A percentile compares a stretch with the other conserved stretches of the same genome.
Evolutionary conservation across 2,329 filamentous ascomycete species (phyloP).

Genomic region (Hymenoscyphus albidus): DNA sequence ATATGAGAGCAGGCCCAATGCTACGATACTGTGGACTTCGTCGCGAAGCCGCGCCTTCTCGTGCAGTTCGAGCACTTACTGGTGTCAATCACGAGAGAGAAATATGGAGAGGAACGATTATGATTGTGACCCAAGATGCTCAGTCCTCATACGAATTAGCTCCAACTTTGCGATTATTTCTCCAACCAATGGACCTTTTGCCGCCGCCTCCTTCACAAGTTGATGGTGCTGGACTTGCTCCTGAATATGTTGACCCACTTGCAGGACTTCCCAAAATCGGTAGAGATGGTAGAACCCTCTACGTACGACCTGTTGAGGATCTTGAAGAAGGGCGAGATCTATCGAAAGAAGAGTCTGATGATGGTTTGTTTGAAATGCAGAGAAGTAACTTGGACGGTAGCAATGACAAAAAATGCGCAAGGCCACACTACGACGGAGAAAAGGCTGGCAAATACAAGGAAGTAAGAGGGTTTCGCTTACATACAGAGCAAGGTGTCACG

Average conservation of each 20-base stretch:
- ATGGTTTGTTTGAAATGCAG: conserved; percentile 74
- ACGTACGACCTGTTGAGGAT: conserved; percentile 84
- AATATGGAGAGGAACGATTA: conserved; percentile 87
- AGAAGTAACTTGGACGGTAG: conserved; percentile 51
- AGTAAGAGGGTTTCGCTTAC: conserved; percentile 75
- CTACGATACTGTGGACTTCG: conserved; percentile 85
- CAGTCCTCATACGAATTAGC: conserved; percentile 77
- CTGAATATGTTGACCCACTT: conserved; percentile 85
- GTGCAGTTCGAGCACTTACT: conserved; percentile 34
- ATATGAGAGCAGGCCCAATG: conserved; percentile 85
- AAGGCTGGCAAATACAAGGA: conserved; percentile 77
- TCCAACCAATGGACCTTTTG: conserved; percentile 78
- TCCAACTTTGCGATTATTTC: conserved; percentile 81
- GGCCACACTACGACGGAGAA: conserved; percentile 67
- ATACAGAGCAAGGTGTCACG: conserved; percentile 80
- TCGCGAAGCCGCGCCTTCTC: conserved; percentile 48
- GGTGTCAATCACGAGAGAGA: conserved; percentile 54
- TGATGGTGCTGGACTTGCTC: conserved; percentile 60
- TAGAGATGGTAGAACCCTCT: conserved; percentile 79
- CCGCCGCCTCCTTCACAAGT: conserved; percentile 72
- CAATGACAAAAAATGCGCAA: conserved; percentile 50
- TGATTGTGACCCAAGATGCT: conserved; percentile 89
- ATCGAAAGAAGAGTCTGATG: conserved; percentile 73
- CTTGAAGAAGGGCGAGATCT: conserved; percentile 74
- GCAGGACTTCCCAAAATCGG: conserved; percentile 84